Evolutionary conservation across 768 basidiomycete species (phyloP), one percentile per base, ranked within the genome.

Genomic region (Tricholomella constricta): DNA sequence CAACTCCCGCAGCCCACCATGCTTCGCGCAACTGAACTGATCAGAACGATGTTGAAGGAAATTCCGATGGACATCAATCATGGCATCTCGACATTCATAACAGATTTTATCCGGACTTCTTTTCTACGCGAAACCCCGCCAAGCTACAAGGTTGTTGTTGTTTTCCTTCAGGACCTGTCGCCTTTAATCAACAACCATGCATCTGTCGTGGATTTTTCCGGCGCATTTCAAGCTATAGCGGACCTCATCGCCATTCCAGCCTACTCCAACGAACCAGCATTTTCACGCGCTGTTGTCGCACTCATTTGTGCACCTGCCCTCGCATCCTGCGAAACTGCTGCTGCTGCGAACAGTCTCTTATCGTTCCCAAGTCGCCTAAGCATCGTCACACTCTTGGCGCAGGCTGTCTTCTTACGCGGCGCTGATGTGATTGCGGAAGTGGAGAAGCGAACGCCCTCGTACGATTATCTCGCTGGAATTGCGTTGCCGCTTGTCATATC

Each of bases 391-490:
- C 65, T 83, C 15, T 44, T 81, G 20, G 69, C 70, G 17, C 73
- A 77, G 54, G 67, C 80, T 3, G 68, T 84, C 2, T 70, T 80
- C 22, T 71, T 86, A 29, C 74, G 69, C 11, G 79, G 76, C 5
- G 73, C 71, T 1, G 82, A 88, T 55, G 69, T 85, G 8, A 68
- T 89, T 19, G 67, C 72, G 1, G 76, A 83, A 57, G 57, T 92
- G 19, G 84, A 84, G 61, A 79, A 77, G 55, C 78, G 76, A 17
- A 62, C 67, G 0, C 77, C 85, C 0, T 80, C 83, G 1, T 77
- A 84, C 56, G 77, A 80, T 36, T 86, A 85, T 62, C 73, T 90
- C n/a, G 74, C 81, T 4, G 80, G 81, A 0, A 66, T 92, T 9
- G 68, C 91, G 9, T 70, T 90, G 7, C 89, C 88, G 12, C 71